These are phyloP conservation scores for Leptographium flavum DNA, from an alignment of 2,329 filamentous ascomycete genomes.

Conservation along the genomic window DNA sequence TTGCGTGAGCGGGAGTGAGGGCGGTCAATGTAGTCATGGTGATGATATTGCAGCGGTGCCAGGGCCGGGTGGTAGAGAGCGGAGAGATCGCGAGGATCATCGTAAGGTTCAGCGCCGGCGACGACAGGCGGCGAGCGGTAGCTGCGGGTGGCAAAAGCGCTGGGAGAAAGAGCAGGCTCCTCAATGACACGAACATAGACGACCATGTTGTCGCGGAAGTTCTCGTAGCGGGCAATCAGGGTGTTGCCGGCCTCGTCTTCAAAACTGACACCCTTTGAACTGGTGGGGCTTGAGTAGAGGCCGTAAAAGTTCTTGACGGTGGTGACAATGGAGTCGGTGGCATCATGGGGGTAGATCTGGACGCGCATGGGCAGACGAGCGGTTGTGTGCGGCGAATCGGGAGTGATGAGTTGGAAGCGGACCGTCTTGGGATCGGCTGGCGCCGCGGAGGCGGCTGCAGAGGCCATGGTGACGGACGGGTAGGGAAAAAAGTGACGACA, in stretches of 20 bases:
- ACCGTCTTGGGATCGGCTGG: constrained; percentile 52
- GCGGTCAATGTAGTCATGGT: constrained; percentile 37
- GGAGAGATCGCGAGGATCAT: constrained; percentile 30
- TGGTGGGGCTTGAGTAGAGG: constrained; percentile 61
- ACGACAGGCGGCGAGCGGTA: constrained; percentile 7
- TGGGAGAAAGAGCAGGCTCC: constrained; percentile 30
- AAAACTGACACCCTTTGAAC: constrained; percentile 78
- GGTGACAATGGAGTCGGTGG: constrained; percentile 92
- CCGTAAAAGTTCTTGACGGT: constrained; percentile 99
- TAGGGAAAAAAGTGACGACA: background rate
- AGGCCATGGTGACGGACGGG: constrained; percentile 4
- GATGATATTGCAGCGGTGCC: constrained; percentile 17
- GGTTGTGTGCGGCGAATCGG: constrained; percentile 51
- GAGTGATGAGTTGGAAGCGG: constrained; percentile 63
- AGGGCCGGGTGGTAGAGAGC: constrained; percentile 35
- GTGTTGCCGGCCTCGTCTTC: constrained; percentile 82
- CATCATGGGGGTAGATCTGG: constrained; percentile 89
- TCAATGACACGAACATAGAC: constrained; percentile 83
- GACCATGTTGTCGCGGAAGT: constrained; percentile 82
- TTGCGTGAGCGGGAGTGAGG: constrained; percentile 58
- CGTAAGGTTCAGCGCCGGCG: constrained; percentile 16
- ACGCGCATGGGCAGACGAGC: constrained; percentile 73
- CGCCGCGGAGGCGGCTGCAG: constrained; percentile 17
- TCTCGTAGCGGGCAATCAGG: constrained; percentile 91
- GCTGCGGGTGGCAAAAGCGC: constrained; percentile 20